phyloP scores from a whole-genome alignment of 495 filamentous ascomycete genomes.

The Penicillium subrubescens region DNA sequence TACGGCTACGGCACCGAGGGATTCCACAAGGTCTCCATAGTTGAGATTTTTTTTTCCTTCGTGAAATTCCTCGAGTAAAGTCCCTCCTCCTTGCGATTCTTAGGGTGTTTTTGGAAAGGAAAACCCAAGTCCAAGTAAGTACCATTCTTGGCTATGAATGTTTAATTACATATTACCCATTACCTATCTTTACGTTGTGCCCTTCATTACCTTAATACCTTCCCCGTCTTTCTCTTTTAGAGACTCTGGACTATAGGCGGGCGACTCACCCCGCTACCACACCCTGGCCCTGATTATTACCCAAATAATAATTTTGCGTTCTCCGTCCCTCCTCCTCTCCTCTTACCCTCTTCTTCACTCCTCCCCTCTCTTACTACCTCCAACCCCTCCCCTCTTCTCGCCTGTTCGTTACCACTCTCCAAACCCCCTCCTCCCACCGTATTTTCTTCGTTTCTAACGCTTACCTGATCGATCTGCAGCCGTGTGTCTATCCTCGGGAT shows the following conservation, averaged over 20 bases:
- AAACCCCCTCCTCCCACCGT: slow-evolving; percentile 7
- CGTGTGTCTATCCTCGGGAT: slow-evolving; percentile 1
- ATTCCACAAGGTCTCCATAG: slow-evolving; percentile 18
- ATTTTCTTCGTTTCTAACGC: slow-evolving; percentile 2
- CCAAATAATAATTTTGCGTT: slow-evolving; percentile 31
- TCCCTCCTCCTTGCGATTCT: background rate
- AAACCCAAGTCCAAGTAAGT: background rate
- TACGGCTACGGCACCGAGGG: slow-evolving; percentile 16
- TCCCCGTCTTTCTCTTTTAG: background rate
- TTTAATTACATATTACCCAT: background rate
- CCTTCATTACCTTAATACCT: background rate
- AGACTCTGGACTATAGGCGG: slow-evolving; percentile 1
- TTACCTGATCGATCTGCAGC: background rate
- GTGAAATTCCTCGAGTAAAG: slow-evolving; percentile 4
- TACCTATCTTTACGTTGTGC: background rate
- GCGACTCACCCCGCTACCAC: slow-evolving; percentile 26
- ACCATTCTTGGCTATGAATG: background rate
- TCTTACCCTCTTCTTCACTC: slow-evolving; percentile 23
- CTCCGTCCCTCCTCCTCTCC: slow-evolving; percentile 28
- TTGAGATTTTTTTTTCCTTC: slow-evolving; percentile 9
- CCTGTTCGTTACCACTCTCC: background rate
- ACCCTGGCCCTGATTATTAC: slow-evolving; percentile 25
- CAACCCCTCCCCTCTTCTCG: slow-evolving; percentile 19
- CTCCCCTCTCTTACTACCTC: slow-evolving; percentile 29
- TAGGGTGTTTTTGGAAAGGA: background rate